Percentiles rank a stretch among this genome's conserved stretches.
Conservation (phyloP, 805 yeast species). For the Candida maesae region DNA sequence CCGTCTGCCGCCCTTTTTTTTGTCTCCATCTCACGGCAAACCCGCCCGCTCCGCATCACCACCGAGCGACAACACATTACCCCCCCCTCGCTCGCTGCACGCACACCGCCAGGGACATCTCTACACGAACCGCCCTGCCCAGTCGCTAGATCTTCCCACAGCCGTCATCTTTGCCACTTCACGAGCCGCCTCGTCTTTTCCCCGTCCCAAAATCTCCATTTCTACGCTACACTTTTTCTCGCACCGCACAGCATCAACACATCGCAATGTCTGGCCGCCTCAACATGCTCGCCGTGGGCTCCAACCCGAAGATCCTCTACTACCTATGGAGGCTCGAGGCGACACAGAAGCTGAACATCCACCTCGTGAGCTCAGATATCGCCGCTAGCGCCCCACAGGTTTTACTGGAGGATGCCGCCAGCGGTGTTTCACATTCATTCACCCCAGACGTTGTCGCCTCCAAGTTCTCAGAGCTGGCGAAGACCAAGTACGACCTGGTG, state of each 20-base stretch:
- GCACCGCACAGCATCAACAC: background rate
- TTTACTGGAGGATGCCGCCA: slow-evolving; percentile 4
- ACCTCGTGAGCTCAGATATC: slow-evolving; percentile 36
- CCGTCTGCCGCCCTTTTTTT: no score
- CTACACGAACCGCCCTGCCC: no score
- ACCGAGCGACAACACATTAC: no score
- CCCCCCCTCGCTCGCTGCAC: no score
- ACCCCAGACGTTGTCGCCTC: slow-evolving; percentile 2
- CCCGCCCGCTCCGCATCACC: no score
- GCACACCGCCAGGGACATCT: no score
- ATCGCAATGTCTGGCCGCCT: slow-evolving; percentile 9
- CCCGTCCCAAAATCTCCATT: no score
- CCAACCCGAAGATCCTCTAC: slow-evolving; percentile 54
- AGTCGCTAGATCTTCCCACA: no score
- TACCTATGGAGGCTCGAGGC: slow-evolving; percentile 55
- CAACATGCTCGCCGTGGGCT: slow-evolving; percentile 42
- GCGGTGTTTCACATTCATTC: slow-evolving; percentile 1
- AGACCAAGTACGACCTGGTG: slow-evolving; percentile 38
- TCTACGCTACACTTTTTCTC: no score
- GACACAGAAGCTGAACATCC: slow-evolving; percentile 38
- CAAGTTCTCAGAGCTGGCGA: slow-evolving; percentile 3
- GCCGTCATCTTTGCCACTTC: no score
- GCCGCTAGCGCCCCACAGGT: background rate
- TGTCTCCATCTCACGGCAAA: no score
- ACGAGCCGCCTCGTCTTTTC: no score